Conservation (phyloP, 2,329 filamentous ascomycete species). For the Ceratocystis harringtonii region DNA sequence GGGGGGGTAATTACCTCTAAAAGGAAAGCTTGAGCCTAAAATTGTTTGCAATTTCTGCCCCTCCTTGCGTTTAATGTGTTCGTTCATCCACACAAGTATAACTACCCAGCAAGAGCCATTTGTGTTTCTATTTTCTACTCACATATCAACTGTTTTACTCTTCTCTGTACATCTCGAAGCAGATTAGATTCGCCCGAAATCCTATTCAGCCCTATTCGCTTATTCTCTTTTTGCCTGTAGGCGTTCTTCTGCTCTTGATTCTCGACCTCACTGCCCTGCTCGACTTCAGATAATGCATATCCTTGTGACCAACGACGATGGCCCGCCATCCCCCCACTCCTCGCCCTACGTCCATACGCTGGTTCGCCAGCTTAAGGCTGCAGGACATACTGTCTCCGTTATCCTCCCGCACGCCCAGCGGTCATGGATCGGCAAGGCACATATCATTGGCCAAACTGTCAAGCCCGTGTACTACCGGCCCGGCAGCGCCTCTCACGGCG, state of each 20-base stretch:
- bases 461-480: constrained; percentile 72
- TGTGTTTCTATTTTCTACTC: background rate
- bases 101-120: background rate
- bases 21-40: constrained; percentile 1
- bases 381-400: constrained; percentile 79
- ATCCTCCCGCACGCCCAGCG: constrained; percentile 81
- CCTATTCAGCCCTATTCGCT: background rate
- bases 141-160: constrained; percentile 1
- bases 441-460: constrained; percentile 80
- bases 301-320: constrained; percentile 64
- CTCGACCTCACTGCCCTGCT: constrained; percentile 18
- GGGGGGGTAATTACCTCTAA: background rate
- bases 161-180: constrained; percentile 8
- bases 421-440: constrained; percentile 97
- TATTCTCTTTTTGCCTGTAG: constrained; percentile 6
- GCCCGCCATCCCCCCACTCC: constrained; percentile 60
- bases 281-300: constrained; percentile 36
- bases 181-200: background rate
- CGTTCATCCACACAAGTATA: background rate
- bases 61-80: background rate
- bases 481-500: constrained; percentile 28
- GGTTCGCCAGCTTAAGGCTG: constrained; percentile 51
- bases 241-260: background rate
- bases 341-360: constrained; percentile 70
- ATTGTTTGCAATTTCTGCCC: constrained; percentile 6